Evolutionary conservation across 805 yeast species (phyloP).

Genomic region (Myxozyma udenii): DNA sequence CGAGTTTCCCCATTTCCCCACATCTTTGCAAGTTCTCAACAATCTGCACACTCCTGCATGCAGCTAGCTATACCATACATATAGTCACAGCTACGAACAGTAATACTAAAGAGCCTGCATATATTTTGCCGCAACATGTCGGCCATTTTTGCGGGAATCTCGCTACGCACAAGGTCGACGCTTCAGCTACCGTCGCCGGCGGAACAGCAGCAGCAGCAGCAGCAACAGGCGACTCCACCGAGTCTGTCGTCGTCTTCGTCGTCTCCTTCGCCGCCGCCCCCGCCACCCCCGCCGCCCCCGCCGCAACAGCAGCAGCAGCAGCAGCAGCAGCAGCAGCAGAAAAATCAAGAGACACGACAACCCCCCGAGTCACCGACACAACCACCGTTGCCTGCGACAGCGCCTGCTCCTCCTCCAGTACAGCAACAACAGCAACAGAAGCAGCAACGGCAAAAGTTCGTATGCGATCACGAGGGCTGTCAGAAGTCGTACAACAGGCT

Average conservation of each 20-base stretch:
- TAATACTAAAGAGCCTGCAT: too few species aligned
- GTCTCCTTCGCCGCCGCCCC: neutral
- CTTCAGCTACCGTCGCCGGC: neutral
- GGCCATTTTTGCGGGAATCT: too few species aligned
- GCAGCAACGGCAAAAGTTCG: constrained; percentile 3
- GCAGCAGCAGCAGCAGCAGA: too few species aligned
- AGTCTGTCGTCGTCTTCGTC: neutral
- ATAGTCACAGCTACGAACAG: too few species aligned
- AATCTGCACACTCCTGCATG: too few species aligned
- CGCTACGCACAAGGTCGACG: too few species aligned
- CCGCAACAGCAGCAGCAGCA: neutral
- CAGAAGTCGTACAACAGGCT: constrained; percentile 30
- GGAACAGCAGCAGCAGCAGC: neutral
- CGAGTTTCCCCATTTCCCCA: too few species aligned
- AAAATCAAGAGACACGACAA: too few species aligned
- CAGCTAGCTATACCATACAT: too few species aligned
- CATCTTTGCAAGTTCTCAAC: too few species aligned
- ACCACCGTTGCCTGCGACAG: neutral
- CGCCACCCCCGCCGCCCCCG: neutral
- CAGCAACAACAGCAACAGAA: neutral
- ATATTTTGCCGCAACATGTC: too few species aligned
- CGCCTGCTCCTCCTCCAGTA: neutral
- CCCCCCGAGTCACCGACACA: neutral
- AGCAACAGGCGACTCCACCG: neutral
- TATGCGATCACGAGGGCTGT: constrained; percentile 27